Percentiles rank a stretch among this genome's conserved stretches.
Evolutionary conservation across 179 eudicot species (phyloP).

Genomic region (Silene vulgaris): DNA sequence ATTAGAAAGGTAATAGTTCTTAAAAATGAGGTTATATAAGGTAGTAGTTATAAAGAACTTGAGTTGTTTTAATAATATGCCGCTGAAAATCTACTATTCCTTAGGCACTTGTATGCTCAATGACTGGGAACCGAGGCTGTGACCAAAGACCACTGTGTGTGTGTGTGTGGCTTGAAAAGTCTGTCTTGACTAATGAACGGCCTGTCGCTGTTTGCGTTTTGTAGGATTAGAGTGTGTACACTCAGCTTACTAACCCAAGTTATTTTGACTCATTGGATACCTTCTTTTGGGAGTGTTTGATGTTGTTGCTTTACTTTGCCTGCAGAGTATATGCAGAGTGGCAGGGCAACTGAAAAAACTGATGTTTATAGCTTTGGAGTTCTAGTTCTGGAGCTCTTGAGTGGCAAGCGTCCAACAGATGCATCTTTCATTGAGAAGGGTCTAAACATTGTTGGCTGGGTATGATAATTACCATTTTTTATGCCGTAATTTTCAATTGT

Average conservation of each 20-base stretch:
- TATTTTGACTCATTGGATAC: conserved; percentile 2
- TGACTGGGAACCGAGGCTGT: neutral
- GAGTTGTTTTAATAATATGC: neutral
- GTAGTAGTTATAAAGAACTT: too few species aligned
- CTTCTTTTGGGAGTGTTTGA: neutral
- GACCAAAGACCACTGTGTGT: neutral
- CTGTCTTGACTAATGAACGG: neutral
- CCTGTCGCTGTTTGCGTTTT: neutral
- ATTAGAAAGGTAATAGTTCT: too few species aligned
- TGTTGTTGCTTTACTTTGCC: conserved; percentile 14
- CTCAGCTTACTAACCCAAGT: conserved; percentile 13
- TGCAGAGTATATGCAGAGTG: conserved; percentile 98
- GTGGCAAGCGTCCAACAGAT: conserved; percentile 98
- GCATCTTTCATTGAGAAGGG: conserved; percentile 97
- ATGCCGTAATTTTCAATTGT: neutral
- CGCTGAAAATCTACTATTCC: neutral
- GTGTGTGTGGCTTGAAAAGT: neutral
- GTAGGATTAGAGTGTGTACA: conserved; percentile 5
- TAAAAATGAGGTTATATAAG: too few species aligned
- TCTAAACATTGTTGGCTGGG: conserved; percentile 96
- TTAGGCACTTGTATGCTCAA: neutral
- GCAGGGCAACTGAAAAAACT: conserved; percentile 94
- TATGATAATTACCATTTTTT: conserved; percentile 30
- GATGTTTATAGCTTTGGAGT: conserved; percentile 98
- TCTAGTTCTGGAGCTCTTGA: conserved; percentile 73